These are phyloP conservation scores for Zostera marina DNA, from an alignment of 116 monocot species.

Conservation along the genomic window DNA sequence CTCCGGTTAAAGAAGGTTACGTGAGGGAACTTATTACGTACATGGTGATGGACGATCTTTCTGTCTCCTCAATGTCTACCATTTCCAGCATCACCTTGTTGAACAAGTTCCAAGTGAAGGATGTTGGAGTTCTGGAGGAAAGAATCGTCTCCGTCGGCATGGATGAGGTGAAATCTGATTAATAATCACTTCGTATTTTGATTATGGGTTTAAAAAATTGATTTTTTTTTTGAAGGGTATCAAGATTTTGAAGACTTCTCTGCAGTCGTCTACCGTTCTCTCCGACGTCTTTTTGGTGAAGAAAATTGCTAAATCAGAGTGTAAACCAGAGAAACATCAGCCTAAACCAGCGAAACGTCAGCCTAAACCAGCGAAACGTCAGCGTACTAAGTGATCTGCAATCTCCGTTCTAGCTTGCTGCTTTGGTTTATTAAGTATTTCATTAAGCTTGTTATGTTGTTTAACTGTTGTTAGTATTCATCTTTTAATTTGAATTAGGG, in stretches of 20 bases:
- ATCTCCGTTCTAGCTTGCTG: too few species aligned
- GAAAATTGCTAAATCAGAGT: too few species aligned
- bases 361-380: too few species aligned
- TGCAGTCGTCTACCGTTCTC: conserved; percentile 13
- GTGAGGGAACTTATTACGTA: conserved; percentile 18
- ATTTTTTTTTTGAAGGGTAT: conserved; percentile 5
- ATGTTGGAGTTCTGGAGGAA: conserved; percentile 3
- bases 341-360: too few species aligned
- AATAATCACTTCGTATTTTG: not conserved
- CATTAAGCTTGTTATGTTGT: too few species aligned
- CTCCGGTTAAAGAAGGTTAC: conserved; percentile 4
- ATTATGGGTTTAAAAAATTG: not conserved
- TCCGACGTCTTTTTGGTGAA: conserved; percentile 23
- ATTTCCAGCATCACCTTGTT: conserved; percentile 19
- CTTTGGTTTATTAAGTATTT: too few species aligned
- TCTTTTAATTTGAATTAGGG: too few species aligned
- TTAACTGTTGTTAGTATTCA: too few species aligned
- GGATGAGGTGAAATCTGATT: not conserved
- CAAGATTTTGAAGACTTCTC: conserved; percentile 15
- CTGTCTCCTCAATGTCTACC: conserved; percentile 20
- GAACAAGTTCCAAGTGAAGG: conserved; percentile 13
- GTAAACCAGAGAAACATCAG: too few species aligned
- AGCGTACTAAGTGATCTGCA: too few species aligned
- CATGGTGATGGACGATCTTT: conserved; percentile 25
- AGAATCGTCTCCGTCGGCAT: conserved; percentile 5